phyloP scores from a whole-genome alignment of 108 stramenopile genomes.

The Chaetoceros tenuissimus region DNA sequence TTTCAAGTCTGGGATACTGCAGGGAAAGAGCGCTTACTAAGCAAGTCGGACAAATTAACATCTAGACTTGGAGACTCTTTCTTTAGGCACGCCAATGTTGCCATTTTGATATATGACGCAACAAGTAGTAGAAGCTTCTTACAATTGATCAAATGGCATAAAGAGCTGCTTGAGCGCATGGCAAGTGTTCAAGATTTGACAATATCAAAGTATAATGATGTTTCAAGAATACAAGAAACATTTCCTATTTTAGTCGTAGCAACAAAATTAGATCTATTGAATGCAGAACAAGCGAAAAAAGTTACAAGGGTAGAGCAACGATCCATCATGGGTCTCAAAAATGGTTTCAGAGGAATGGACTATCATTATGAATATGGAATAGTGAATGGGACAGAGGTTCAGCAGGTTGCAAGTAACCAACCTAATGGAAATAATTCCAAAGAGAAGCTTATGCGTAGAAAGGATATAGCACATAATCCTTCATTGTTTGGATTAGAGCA shows the following conservation, averaged over 20 bases:
- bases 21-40: constrained; percentile 43
- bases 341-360: constrained; percentile 46
- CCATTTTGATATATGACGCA: constrained; percentile 71
- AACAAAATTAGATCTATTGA: constrained; percentile 66
- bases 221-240: constrained; percentile 5
- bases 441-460: constrained; percentile 1
- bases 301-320: constrained; percentile 20
- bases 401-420: neutral
- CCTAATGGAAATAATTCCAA: constrained; percentile 5
- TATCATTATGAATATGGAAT: constrained; percentile 58
- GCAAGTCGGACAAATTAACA: constrained; percentile 17
- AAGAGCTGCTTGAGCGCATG: constrained; percentile 47
- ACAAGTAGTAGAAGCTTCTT: constrained; percentile 63
- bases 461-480: constrained; percentile 16
- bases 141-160: constrained; percentile 65
- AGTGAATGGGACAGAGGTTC: neutral
- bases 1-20: constrained; percentile 78
- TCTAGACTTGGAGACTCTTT: constrained; percentile 39
- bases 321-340: constrained; percentile 51
- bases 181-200: constrained; percentile 11
- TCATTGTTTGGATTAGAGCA: constrained; percentile 11
- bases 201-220: constrained; percentile 1
- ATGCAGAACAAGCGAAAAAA: constrained; percentile 8
- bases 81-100: constrained; percentile 55
- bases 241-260: constrained; percentile 72